phyloP scores from a whole-genome alignment of 345 rosid species.

The Bruguiera gymnorhiza region DNA sequence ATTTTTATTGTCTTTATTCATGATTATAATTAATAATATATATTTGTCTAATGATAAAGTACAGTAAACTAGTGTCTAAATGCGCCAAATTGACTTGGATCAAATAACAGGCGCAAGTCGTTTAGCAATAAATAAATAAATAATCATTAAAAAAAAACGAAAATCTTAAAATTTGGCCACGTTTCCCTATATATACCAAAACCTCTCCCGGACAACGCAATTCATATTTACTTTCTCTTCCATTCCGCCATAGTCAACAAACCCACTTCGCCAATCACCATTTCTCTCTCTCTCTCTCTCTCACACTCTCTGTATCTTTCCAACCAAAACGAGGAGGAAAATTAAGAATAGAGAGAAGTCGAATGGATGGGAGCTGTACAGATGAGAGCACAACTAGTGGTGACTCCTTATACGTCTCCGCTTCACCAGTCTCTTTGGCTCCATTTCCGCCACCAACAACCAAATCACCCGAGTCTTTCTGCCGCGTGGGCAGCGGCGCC shows the following conservation, averaged over 20 bases:
- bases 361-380: constrained; percentile 53
- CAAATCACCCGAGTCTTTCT: constrained; percentile 38
- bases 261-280: no score
- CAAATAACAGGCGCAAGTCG: no score
- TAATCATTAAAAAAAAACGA: neutral
- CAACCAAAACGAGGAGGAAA: neutral
- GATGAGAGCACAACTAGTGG: constrained; percentile 51
- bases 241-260: neutral
- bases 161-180: neutral
- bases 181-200: neutral
- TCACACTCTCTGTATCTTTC: neutral
- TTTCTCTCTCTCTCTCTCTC: neutral
- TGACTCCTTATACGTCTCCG: no score
- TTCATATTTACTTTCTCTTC: neutral
- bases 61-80: no score
- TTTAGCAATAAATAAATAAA: neutral
- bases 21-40: no score
- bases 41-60: no score
- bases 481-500: constrained; percentile 58
- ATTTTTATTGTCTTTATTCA: no score
- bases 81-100: no score
- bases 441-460: constrained; percentile 30
- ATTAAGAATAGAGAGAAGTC: neutral
- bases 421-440: neutral
- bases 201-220: neutral